phyloP scores from a whole-genome alignment of 371 early-diverging fungal genomes.

The Mucor plumbeus region DNA sequence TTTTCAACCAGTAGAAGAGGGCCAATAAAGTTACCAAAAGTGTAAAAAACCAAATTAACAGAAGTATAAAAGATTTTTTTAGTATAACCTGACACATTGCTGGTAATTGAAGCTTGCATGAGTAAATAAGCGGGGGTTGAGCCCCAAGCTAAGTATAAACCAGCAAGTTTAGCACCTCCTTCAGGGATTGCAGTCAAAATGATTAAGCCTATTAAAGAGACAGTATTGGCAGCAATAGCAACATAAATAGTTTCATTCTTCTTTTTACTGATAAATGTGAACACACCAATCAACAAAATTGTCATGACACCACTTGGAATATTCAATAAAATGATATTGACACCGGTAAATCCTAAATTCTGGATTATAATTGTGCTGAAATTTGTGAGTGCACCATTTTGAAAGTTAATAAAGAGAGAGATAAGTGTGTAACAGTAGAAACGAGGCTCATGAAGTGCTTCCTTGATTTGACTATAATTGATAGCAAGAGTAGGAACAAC shows the following conservation, averaged over 20 bases:
- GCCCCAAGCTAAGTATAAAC: conserved; percentile 19
- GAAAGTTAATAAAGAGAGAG: conserved; percentile 21
- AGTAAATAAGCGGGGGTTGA: conserved; percentile 19
- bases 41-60: conserved; percentile 25
- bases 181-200: conserved; percentile 14
- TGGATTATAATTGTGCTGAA: conserved; percentile 22
- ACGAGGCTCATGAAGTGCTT: conserved; percentile 22
- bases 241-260: conserved; percentile 18
- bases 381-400: conserved; percentile 31
- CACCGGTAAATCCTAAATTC: conserved; percentile 17
- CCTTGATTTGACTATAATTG: conserved; percentile 19
- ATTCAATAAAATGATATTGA: conserved; percentile 17
- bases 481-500: conserved; percentile 15
- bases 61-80: conserved; percentile 32
- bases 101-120: conserved; percentile 16
- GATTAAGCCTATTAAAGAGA: conserved; percentile 15
- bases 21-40: conserved; percentile 29
- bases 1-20: conserved; percentile 24
- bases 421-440: conserved; percentile 29
- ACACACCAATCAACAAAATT: conserved; percentile 8
- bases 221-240: not conserved
- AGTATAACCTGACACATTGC: conserved; percentile 35
- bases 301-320: conserved; percentile 16
- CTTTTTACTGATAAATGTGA: conserved; percentile 13
- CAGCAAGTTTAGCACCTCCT: conserved; percentile 19